phyloP scores from a whole-genome alignment of 768 basidiomycete species.

The Clathrus columnatus region DNA sequence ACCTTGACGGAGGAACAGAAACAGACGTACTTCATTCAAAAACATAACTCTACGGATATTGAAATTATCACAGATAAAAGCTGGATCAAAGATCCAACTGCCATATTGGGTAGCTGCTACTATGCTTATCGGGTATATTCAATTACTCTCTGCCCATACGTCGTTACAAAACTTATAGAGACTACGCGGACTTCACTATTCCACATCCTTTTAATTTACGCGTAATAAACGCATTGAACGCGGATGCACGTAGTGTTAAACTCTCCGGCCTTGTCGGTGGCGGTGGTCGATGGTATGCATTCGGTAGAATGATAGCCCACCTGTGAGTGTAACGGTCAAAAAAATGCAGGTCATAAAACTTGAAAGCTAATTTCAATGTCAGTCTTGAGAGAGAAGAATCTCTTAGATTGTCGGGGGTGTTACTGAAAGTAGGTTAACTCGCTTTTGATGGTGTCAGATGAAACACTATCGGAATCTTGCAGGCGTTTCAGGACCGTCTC shows the following conservation, averaged over 20 bases:
- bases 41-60: neutral
- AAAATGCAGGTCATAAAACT: neutral
- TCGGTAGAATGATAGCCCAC: conserved; percentile 78
- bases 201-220: conserved; percentile 67
- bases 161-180: conserved; percentile 33
- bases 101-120: conserved; percentile 91
- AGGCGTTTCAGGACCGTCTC: conserved; percentile 73
- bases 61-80: conserved; percentile 51
- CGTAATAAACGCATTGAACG: conserved; percentile 81
- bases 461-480: conserved; percentile 5
- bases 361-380: conserved; percentile 3
- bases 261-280: conserved; percentile 78
- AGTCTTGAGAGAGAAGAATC: conserved; percentile 75
- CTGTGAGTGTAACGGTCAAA: conserved; percentile 42
- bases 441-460: conserved; percentile 30
- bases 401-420: conserved; percentile 57
- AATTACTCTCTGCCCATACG: neutral
- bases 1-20: conserved; percentile 79
- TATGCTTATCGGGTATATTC: conserved; percentile 64
- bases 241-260: conserved; percentile 79
- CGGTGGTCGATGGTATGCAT: conserved; percentile 87
- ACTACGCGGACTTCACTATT: conserved; percentile 84
- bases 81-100: conserved; percentile 66
- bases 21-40: conserved; percentile 46
- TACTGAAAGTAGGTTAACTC: conserved; percentile 38